phyloP scores from a whole-genome alignment of 768 basidiomycete genomes.

The Pilatotrama ljubarskyi region DNA sequence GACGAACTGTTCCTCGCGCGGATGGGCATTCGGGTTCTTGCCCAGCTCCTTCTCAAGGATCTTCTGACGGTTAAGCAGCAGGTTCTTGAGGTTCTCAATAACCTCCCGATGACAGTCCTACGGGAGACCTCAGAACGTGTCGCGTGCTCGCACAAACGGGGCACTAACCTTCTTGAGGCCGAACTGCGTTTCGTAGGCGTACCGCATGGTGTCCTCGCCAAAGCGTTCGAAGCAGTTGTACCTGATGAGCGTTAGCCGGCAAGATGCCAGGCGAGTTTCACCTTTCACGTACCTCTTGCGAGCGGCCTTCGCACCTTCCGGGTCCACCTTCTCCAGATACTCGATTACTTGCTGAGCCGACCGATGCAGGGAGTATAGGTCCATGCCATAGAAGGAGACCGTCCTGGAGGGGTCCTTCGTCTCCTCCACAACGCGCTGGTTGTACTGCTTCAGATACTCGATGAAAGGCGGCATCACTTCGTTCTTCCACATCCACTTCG shows the following conservation, averaged over 20 bases:
- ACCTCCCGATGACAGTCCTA: conserved; percentile 31
- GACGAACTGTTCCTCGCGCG: conserved; percentile 29
- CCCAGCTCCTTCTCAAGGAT: conserved; percentile 24
- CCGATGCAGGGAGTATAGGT: conserved; percentile 31
- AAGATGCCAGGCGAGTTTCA: not conserved
- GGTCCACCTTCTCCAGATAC: conserved; percentile 31
- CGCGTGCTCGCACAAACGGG: not conserved
- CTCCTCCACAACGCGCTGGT: conserved; percentile 18
- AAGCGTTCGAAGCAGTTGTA: conserved; percentile 31
- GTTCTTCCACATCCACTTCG: conserved; percentile 37
- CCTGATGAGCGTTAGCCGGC: conserved; percentile 5
- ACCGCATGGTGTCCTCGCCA: conserved; percentile 27
- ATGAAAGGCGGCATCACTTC: conserved; percentile 31
- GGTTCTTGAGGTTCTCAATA: conserved; percentile 24
- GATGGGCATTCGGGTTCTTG: conserved; percentile 14
- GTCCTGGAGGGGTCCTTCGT: conserved; percentile 17
- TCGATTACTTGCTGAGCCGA: conserved; percentile 29
- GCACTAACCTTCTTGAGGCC: conserved; percentile 24
- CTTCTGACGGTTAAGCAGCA: conserved; percentile 23
- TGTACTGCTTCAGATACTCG: conserved; percentile 26
- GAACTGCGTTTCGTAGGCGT: conserved; percentile 27
- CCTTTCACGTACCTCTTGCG: conserved; percentile 25
- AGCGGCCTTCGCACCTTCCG: conserved; percentile 27
- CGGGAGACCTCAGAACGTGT: not conserved
- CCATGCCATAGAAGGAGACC: conserved; percentile 32